Evolutionary conservation across 2,329 filamentous ascomycete genomes (phyloP).

Genomic region (Trichoderma sp.): DNA sequence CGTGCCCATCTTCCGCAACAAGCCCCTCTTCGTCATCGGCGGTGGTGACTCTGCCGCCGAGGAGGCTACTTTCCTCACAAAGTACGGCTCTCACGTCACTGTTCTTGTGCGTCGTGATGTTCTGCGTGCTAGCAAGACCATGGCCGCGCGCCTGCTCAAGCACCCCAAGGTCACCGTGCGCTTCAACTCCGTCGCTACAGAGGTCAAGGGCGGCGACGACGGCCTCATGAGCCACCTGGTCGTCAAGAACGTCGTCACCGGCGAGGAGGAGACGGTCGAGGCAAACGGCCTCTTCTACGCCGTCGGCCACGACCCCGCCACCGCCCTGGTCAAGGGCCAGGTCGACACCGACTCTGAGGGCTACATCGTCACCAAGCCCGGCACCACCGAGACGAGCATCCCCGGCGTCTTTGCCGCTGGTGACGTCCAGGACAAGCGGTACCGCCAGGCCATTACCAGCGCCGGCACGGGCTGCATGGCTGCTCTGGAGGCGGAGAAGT

Average conservation of each 20-base stretch:
- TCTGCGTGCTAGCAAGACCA: conserved; percentile 84
- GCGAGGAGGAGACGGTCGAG: conserved; percentile 76
- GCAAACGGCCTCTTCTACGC: conserved; percentile 97
- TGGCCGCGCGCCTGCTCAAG: conserved; percentile 77
- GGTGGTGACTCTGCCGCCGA: conserved; percentile 96
- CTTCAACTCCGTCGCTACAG: conserved; percentile 77
- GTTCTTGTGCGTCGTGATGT: conserved; percentile 87
- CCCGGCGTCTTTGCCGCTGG: conserved; percentile 94
- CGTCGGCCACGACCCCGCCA: conserved; percentile 94
- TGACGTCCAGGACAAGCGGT: conserved; percentile 98
- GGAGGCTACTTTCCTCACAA: conserved; percentile 95
- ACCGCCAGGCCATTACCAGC: conserved; percentile 96
- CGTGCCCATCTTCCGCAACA: conserved; percentile 95
- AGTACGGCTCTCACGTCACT: conserved; percentile 93
- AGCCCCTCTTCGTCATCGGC: conserved; percentile 91
- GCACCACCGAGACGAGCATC: conserved; percentile 82
- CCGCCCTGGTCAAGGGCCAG: conserved; percentile 84
- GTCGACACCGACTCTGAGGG: conserved; percentile 84
- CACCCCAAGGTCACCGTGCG: conserved; percentile 88
- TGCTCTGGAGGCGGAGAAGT: conserved; percentile 94
- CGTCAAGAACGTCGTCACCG: conserved; percentile 74
- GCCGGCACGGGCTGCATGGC: conserved; percentile 94
- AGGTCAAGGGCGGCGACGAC: conserved; percentile 81
- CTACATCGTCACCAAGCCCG: conserved; percentile 86
- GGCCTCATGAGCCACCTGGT: conserved; percentile 86